phyloP scores from a whole-genome alignment of 1,284 basidiomycete species.

The Pseudozyma sp. region DNA sequence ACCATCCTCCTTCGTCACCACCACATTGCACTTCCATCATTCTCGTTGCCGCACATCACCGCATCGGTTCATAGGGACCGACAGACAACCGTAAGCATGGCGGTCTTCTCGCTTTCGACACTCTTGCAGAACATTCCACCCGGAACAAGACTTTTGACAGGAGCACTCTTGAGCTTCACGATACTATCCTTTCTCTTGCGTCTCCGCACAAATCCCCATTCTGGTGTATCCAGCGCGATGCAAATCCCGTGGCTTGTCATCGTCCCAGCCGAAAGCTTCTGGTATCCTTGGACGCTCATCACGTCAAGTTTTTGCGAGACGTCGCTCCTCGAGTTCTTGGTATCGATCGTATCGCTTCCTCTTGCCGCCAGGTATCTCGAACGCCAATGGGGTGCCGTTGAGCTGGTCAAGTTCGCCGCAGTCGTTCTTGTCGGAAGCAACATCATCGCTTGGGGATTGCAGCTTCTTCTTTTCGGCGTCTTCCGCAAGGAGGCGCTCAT shows the following conservation, averaged over 20 bases:
- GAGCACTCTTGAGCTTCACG: conserved; percentile 41
- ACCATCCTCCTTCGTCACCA: not conserved
- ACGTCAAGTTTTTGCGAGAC: conserved; percentile 89
- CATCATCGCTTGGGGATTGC: conserved; percentile 60
- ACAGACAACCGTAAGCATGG: conserved; percentile 23
- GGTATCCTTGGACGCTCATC: conserved; percentile 89
- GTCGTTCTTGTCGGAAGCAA: conserved; percentile 72
- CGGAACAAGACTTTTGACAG: conserved; percentile 43
- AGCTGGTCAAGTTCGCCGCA: conserved; percentile 86
- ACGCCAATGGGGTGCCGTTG: conserved; percentile 88
- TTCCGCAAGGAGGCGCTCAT: conserved; percentile 56
- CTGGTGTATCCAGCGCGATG: conserved; percentile 70
- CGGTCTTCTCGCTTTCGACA: conserved; percentile 50
- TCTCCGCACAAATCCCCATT: conserved; percentile 42
- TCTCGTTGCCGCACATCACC: no score
- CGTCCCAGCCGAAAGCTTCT: conserved; percentile 83
- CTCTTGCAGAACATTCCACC: conserved; percentile 46
- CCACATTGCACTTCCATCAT: not conserved
- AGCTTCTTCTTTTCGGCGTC: conserved; percentile 56
- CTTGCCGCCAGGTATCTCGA: conserved; percentile 90
- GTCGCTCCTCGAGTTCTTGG: conserved; percentile 82
- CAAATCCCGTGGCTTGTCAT: conserved; percentile 82
- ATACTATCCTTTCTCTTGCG: conserved; percentile 50
- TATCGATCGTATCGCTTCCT: conserved; percentile 82
- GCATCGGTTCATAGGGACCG: no score